phyloP scores from a whole-genome alignment of 1,284 basidiomycete species.

The Flammula alnicola region DNA sequence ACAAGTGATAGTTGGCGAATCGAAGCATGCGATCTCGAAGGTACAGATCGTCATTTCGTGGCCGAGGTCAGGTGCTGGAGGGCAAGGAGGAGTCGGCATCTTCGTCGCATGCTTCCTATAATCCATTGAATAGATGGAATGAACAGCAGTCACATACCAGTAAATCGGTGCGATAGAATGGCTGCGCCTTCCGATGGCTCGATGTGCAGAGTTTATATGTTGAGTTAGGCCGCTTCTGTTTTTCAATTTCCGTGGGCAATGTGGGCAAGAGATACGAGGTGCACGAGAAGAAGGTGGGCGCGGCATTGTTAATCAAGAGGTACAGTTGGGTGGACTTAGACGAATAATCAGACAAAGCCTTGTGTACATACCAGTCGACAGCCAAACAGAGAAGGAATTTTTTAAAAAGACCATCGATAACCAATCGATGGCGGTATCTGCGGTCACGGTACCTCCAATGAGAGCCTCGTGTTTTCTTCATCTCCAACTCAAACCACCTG shows the following conservation, averaged over 20 bases:
- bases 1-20: conserved; percentile 30
- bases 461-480: no score
- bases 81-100: background rate
- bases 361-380: no score
- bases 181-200: conserved; percentile 9
- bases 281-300: no score
- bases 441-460: no score
- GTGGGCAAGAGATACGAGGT: no score
- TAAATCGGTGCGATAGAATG: conserved; percentile 14
- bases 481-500: no score
- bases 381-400: no score
- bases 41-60: conserved; percentile 16
- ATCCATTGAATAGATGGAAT: background rate
- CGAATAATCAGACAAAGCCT: no score
- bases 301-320: no score
- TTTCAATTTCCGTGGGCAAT: conserved; percentile 12
- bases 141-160: conserved; percentile 9
- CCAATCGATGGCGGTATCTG: no score
- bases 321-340: no score
- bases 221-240: conserved; percentile 4
- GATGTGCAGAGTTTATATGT: conserved; percentile 18
- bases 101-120: conserved; percentile 16
- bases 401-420: no score
- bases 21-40: conserved; percentile 27
- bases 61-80: conserved; percentile 7